phyloP scores from a whole-genome alignment of 2,329 filamentous ascomycete genomes.

The Kalmusia sp. region DNA sequence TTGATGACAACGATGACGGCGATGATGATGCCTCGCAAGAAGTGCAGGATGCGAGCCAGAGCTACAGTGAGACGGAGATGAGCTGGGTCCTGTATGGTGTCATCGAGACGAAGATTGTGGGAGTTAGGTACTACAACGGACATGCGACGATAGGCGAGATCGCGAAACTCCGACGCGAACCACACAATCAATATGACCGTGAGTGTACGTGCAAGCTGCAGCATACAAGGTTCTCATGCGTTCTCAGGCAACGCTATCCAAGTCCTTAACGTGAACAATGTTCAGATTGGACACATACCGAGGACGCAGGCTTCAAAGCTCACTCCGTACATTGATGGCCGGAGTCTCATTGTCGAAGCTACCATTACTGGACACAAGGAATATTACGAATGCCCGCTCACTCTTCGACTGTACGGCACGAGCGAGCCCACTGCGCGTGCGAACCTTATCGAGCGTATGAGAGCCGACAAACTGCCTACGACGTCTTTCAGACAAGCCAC shows the following conservation, averaged over 20 bases:
- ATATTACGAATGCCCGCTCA: constrained; percentile 74
- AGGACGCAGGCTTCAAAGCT: constrained; percentile 72
- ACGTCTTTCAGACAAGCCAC: constrained; percentile 28
- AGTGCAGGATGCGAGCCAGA: constrained; percentile 32
- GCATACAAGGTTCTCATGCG: not conserved
- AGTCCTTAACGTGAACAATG: constrained; percentile 76
- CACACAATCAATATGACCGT: constrained; percentile 61
- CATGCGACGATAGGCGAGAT: constrained; percentile 45
- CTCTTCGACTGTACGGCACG: constrained; percentile 73
- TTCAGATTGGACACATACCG: constrained; percentile 82
- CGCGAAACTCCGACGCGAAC: constrained; percentile 62
- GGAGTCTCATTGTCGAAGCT: constrained; percentile 70
- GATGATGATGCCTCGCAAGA: constrained; percentile 40
- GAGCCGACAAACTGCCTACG: constrained; percentile 67
- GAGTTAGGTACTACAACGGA: constrained; percentile 53
- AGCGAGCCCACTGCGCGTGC: constrained; percentile 60
- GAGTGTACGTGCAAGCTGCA: constrained; percentile 2
- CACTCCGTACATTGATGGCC: constrained; percentile 67
- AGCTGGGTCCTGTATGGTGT: constrained; percentile 40
- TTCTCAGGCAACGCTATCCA: constrained; percentile 72
- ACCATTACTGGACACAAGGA: constrained; percentile 71
- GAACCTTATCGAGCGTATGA: constrained; percentile 67
- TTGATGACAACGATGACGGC: too few relatives aligned
- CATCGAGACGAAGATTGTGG: constrained; percentile 64
- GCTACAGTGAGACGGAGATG: constrained; percentile 30